These are phyloP conservation scores for Themeda triandra DNA, from an alignment of 176 grass and related monocot genomes.

Conservation along the genomic window DNA sequence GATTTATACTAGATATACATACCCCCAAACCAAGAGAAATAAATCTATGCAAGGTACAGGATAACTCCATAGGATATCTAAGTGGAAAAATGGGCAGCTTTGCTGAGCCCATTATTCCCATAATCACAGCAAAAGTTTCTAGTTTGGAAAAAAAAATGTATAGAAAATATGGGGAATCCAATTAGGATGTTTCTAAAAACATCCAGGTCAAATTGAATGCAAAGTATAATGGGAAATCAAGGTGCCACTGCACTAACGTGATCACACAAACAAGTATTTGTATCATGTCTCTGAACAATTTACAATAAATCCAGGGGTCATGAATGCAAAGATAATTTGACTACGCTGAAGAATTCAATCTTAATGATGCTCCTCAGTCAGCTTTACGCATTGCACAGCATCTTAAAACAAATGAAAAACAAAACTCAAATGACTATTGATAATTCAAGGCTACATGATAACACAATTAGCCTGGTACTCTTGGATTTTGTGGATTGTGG, in stretches of 20 bases:
- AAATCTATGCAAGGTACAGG: background rate
- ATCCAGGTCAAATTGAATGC: conserved; percentile 8
- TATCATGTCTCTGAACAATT: background rate
- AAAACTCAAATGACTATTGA: background rate
- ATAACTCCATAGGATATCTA: background rate
- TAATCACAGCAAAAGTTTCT: background rate
- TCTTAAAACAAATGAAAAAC: background rate
- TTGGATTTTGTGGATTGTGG: background rate
- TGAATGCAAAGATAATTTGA: background rate
- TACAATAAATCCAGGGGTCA: background rate
- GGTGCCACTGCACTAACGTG: background rate
- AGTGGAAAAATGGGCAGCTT: background rate
- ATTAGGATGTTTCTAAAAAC: conserved; percentile 7
- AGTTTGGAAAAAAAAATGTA: background rate
- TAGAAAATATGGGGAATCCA: background rate
- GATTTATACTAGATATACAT: background rate
- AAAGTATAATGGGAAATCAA: conserved; percentile 5
- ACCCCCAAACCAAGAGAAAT: conserved; percentile 4
- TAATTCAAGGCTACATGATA: background rate
- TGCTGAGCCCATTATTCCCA: background rate
- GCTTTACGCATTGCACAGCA: conserved; percentile 9
- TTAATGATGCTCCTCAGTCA: background rate
- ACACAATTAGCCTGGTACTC: background rate
- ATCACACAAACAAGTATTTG: background rate
- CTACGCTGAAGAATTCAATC: background rate